Base-by-base conservation (phyloP, 305 asterid genomes). In the Fraxinus ornus region DNA sequence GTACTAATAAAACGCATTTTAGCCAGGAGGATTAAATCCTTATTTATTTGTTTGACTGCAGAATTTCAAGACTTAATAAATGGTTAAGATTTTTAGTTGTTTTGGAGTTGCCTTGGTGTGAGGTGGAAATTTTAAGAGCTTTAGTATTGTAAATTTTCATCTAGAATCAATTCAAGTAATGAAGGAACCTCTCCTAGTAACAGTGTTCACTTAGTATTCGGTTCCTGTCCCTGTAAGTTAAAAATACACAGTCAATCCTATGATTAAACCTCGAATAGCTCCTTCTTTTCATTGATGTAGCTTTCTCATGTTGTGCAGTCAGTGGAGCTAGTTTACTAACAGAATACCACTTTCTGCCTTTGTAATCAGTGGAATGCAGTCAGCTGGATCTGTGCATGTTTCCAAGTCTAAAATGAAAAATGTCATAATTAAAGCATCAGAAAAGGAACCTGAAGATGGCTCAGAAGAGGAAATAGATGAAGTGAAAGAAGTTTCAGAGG, bases 241-340 rank as follows among this genome's bases (percentile, higher is more conserved):
- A 64, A 64, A 47, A 47, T 10, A 10, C 74, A 66, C 3, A 28
- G 62, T 60, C 13, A 60, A 60, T 60, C 30, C 68, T 60, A 60
- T 60, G 70, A 60, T 60, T 60, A 60, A 60, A 60, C 70, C 13
- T 60, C 22, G 70, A 60, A 19, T 3, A 19, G 70, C 13, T 60
- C 30, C 30, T 8, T 5, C 26, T 60, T 60, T 79, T 35, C 68
- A 26, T 24, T 70, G n/a, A 37, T 79, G n/a, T 66, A 28, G n/a
- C 3, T 8, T 1, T 44, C 35, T 17, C 64, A 13, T 57, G 24
- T 74, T 62, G 39, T 36, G 49, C 35, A 47, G 62, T 52, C 37
- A 26, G 17, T 73, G 62, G 37, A 47, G 73, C 75, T 80, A 36
- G 64, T 35, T 81, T 74, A 60, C 17, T 41, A 30, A 47, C 79